Evolutionary conservation across 148 eudicot species (phyloP), one percentile per base, ranked within the genome.

Genomic region (Persicaria tinctoria): DNA sequence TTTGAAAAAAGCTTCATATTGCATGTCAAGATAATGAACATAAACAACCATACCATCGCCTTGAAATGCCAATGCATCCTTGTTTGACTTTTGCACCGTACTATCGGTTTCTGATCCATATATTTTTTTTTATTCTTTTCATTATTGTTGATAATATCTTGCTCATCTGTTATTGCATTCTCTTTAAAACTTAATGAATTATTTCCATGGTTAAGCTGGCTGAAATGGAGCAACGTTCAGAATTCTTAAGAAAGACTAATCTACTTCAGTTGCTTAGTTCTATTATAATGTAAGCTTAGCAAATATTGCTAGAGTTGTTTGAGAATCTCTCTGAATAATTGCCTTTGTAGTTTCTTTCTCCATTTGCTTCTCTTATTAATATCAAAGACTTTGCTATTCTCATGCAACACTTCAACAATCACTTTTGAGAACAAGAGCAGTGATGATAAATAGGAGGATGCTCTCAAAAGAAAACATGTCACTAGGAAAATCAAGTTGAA

Each of bases 181-280:
- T 23, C 38, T 20, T 59, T 59, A 18, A 41, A 59, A 7, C 23
- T 20, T 59, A 41, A 59, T 59, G 41, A 6, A 23, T 77, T 47
- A 18, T 70, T n/a, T 70, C 56, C 51, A 68, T 73, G 72, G 50
- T 83, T 77, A 80, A 94, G 98, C 78, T 92, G 84, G 88, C 93
- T 51, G 98, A 94, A 87, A 79, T 81, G 50, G 85, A 82, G 75
- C 91, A 94, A 71, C 83, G 96, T 77, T 76, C 88, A 63, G 90
- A 94, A 76, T 91, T 86, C 78, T 78, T 94, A 80, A 84, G 89
- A 10, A 83, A 77, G 80, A 94, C 98, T 76, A 83, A 70, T 66
- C 76, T 94, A 81, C 85, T 94, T 78, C 86, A 90, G 73, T 79
- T 91, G 13, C 90, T 94, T 51, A 79, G 78, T 78, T 79, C 93